Base-by-base conservation (phyloP, 2,329 filamentous ascomycete genomes). In the Cadophora sp. region DNA sequence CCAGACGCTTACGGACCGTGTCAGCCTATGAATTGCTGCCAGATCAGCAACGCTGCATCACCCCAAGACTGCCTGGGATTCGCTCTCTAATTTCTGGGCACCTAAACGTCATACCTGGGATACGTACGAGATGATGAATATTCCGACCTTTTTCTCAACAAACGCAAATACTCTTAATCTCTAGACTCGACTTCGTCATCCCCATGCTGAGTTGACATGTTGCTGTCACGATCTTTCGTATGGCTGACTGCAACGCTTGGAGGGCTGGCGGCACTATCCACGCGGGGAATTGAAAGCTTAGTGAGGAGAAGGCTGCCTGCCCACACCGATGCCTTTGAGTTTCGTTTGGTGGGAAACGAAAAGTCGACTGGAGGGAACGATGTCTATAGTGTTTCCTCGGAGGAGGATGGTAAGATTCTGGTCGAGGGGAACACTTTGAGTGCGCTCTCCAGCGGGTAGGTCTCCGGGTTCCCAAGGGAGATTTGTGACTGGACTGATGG, bases 351-450 rank as follows among this genome's bases (percentile, higher is more conserved):
- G 11, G 59, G 59, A 13, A 66, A 69, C 63, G 45, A 56, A 13
- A 66, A 59, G 2, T 61, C 27, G 7, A 51, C 59, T 8, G 20
- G 47, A 14, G 43, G 39, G 2, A 71, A 70, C 51, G 72, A 74
- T 60, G 48, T 66, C 16, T 74, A 74, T 48, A 43, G 20, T 13
- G 36, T 74, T n/a, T 74, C 69, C 20, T 69, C 70, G 16, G 70
- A 60, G 0, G 6, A 36, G 3, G 22, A 51, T 65, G 75, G 78
- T 16, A 78, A 71, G 18, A 73, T 80, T 45, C 65, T 73, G 3
- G 73, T 80, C 13, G 68, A 78, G 66, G 78, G 78, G 2, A 79
- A 73, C 64, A 72, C 78, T 1, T 48, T 76, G 22, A 79, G 76
- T 67, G 78, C 78, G 4, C 65, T 80, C 20, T 72, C 76, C 2